Evolutionary conservation across 768 basidiomycete species (phyloP), one percentile per base, ranked within the genome.

Genomic region (Phanerochaete sordida): DNA sequence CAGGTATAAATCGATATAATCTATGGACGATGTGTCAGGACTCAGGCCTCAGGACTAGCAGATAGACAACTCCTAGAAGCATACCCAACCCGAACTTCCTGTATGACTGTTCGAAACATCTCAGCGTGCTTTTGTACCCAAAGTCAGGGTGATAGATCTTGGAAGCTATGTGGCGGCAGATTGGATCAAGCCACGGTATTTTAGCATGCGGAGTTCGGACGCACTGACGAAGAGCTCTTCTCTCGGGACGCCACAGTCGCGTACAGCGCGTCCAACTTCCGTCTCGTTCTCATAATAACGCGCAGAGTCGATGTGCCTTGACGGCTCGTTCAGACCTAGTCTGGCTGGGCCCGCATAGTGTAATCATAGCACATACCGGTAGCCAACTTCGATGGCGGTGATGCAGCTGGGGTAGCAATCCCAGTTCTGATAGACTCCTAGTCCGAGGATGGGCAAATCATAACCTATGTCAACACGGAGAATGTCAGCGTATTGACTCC

Each of bases 271-370:
- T 0, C 83, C 85, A 15, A 89, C 86, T 8, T 77, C 77, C 2
- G 77, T 77, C 66, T 90, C 87, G 61, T 88, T 89, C 61, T 74
- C 76, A 69, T 91, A 91, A 43, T 78, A 76, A 62, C 87, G 84
- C 0, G 90, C 90, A 3, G 87, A 81, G 69, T 91, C 90, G 44
- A 91, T 75, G 58, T 90, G 90, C 56, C 90, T 88, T 67, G 21
- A 19, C 24, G 21, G n/a, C 4, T 6, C 19, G 12, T 15, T 24
- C 19, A n/a, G 26, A 15, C n/a, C 16, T 6, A 35, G 33, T 39
- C 2, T 23, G 15, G 15, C 35, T 31, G 46, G 1, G 13, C 19
- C 19, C n/a, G 30, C 8, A 13, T n/a, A 37, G 23, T 1, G 44
- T 1, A 13, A 43, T 27, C 28, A 3, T 27, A 26, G 11, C 28